Evolutionary conservation across 208 protist genomes (phyloP).

Genomic region (Crithidia acanthocephali): DNA sequence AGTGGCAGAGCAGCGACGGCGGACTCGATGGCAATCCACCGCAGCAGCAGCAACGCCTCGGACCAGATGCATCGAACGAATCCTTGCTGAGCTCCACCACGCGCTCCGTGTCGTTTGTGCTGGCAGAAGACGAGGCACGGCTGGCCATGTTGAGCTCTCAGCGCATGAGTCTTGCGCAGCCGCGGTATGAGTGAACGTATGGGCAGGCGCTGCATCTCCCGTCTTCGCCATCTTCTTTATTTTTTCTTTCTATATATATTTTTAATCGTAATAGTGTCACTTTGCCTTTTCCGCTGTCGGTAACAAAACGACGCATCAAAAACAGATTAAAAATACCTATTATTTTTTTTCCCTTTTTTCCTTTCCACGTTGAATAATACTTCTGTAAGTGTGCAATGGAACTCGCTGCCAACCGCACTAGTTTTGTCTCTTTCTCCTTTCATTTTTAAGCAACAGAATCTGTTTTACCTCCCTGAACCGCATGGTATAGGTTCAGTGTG

Average conservation of each 20-base stretch:
- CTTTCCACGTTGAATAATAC: neutral
- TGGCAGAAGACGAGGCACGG: neutral
- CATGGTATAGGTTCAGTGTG: no score
- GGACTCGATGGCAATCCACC: neutral
- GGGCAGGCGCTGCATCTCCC: neutral
- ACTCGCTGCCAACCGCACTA: no score
- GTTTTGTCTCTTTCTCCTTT: no score
- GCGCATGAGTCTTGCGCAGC: neutral
- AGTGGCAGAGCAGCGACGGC: neutral
- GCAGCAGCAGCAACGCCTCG: neutral
- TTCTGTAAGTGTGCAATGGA: no score
- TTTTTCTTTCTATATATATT: no score
- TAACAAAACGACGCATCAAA: no score
- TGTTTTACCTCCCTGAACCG: no score
- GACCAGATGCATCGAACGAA: neutral
- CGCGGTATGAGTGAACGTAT: neutral
- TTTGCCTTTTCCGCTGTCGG: no score
- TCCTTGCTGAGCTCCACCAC: neutral
- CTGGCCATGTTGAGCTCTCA: constrained; percentile 8
- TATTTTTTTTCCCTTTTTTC: neutral
- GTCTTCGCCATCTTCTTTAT: neutral
- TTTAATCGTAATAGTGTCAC: no score
- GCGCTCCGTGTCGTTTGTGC: neutral
- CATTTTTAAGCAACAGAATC: no score
- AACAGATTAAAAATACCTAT: neutral